These are phyloP conservation scores for Posidonia australis DNA, from an alignment of 106 monocot genomes.

Conservation along the genomic window DNA sequence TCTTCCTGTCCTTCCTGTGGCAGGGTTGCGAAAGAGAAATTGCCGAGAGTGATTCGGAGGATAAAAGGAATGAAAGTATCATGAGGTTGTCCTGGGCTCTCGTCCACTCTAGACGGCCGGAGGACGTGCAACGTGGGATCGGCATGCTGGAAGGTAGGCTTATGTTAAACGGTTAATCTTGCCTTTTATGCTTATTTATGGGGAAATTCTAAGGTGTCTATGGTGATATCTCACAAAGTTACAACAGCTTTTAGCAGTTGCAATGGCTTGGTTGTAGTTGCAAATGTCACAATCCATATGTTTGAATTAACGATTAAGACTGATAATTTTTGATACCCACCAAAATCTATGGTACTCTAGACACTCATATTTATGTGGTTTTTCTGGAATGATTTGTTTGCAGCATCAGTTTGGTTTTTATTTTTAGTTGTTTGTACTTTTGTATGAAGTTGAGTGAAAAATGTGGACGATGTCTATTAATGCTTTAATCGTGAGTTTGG, in stretches of 20 bases:
- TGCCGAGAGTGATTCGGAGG: constrained; percentile 34
- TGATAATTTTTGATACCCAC: too few relatives aligned
- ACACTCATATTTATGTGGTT: too few relatives aligned
- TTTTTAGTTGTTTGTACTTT: background rate
- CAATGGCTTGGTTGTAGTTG: too few relatives aligned
- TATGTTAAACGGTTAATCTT: background rate
- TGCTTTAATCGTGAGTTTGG: background rate
- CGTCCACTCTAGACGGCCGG: constrained; percentile 83
- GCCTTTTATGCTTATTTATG: background rate
- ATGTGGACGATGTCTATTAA: background rate
- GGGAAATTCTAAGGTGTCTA: too few relatives aligned
- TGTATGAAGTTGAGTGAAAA: background rate
- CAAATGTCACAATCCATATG: too few relatives aligned
- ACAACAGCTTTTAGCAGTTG: too few relatives aligned
- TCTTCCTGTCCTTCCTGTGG: background rate
- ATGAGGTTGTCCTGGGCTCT: constrained; percentile 98
- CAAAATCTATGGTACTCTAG: too few relatives aligned
- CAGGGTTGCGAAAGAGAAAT: constrained; percentile 91
- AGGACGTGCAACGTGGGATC: constrained; percentile 91
- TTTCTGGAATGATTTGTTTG: too few relatives aligned
- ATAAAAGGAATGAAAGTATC: constrained; percentile 64
- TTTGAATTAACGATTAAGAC: too few relatives aligned
- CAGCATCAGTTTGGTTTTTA: too few relatives aligned
- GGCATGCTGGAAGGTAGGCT: constrained; percentile 84
- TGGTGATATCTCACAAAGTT: too few relatives aligned